Evolutionary conservation across 202 grass and related monocot genomes (phyloP), one percentile per base, ranked within the genome.

Genomic region (Hordeum pubiflorum): DNA sequence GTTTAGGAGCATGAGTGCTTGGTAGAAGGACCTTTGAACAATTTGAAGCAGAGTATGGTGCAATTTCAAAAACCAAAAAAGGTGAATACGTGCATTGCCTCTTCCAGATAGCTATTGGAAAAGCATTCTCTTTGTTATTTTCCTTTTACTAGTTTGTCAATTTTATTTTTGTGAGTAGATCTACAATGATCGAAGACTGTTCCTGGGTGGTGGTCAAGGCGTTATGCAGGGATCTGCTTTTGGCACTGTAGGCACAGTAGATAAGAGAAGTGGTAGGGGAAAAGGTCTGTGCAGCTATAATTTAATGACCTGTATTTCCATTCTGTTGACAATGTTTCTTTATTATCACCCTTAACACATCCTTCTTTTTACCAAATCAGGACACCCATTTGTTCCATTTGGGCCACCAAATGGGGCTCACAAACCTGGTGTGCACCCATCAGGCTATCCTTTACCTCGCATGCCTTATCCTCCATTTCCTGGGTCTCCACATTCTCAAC

Each of bases 41-140:
- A 99, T 75, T 84, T 99, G 83, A 99, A 99, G 71, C 97, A 97
- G 89, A 99, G 97, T 89, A 99, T 99, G 97, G 92, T 99, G 63
- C 97, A 99, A 81, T 99, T 99, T 93, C 97, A 99, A 84, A 99
- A 99, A 73, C 97, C 97, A 0, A 99, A 99, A 96, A 99, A 99
- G 89, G 97, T 99, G 26, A 41, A 57, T 77, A 0, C 0, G 15
- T 36, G 33, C 44, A 38, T 63, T 27, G 24, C 15, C 24, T 79
- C 58, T 39, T 63, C 36, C 27, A 84, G n/a, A 52, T 79, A 12
- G 48, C 4, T 78, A 27, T 18, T 72, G 44, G 44, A 72, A 78
- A 57, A 57, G 44, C 36, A 72, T 77, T 46, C n/a, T 80, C 21
- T 0, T 0, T 50, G 14, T 60, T 34, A 52, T 61, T 81, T 57